These are phyloP conservation scores for Hypoxylon sp. DNA, from an alignment of 2,329 filamentous ascomycete genomes.

Conservation along the genomic window DNA sequence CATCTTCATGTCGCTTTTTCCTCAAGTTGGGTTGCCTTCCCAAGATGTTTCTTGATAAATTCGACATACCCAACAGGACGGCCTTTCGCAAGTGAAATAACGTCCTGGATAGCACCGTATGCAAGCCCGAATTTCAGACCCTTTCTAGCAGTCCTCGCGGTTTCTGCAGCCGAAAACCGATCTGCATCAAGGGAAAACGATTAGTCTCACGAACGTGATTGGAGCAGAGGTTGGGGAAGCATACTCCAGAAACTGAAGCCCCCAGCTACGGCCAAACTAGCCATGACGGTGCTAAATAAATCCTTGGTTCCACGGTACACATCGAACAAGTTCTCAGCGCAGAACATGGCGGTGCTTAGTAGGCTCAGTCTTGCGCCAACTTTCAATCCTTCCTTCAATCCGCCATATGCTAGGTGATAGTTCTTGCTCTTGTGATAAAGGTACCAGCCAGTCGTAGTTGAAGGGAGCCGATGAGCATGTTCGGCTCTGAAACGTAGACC, in stretches of 20 bases:
- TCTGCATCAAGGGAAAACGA: constrained; percentile 63
- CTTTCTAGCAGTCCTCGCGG: constrained; percentile 82
- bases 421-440: constrained; percentile 99
- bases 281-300: constrained; percentile 83
- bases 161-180: constrained; percentile 82
- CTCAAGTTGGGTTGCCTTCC: constrained; percentile 47
- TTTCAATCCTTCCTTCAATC: constrained; percentile 81
- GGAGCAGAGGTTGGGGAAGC: constrained; percentile 53
- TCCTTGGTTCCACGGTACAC: constrained; percentile 78
- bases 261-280: constrained; percentile 87
- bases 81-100: constrained; percentile 76
- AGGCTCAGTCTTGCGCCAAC: constrained; percentile 79
- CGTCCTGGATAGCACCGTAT: constrained; percentile 87
- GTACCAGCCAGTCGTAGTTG: constrained; percentile 89
- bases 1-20: constrained; percentile 41
- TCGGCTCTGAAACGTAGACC: constrained; percentile 92
- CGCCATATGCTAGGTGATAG: constrained; percentile 85
- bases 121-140: constrained; percentile 83
- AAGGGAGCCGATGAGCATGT: constrained; percentile 93
- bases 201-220: constrained; percentile 4
- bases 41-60: constrained; percentile 67
- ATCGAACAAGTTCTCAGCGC: constrained; percentile 89
- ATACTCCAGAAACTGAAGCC: constrained; percentile 88
- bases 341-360: constrained; percentile 83
- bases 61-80: constrained; percentile 82